Percentiles rank a stretch among this genome's conserved stretches.
Evolutionary conservation across 23 red algal species (phyloP).

Genomic region (Chondrus crispus): DNA sequence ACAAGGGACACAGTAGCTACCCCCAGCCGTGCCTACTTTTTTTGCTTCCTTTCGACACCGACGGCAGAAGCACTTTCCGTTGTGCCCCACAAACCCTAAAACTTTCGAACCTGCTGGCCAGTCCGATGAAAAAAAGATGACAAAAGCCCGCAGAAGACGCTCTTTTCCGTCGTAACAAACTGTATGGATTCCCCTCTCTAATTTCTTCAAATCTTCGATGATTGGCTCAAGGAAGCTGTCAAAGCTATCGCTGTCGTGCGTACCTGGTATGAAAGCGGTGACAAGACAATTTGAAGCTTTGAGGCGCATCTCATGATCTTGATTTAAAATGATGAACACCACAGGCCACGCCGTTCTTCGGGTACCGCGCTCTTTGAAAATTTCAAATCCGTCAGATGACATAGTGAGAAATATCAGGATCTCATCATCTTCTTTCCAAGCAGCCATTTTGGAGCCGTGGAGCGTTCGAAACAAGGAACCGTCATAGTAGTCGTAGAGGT

Average conservation of each 20-base stretch:
- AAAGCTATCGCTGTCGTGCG: conserved; percentile 1
- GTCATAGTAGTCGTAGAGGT: neutral
- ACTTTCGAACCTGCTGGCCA: neutral
- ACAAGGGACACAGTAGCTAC: too few species aligned
- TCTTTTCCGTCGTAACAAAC: neutral
- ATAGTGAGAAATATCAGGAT: neutral
- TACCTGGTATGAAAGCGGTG: neutral
- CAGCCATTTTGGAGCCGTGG: neutral
- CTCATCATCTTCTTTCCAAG: neutral
- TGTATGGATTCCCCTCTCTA: neutral
- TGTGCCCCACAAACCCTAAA: neutral
- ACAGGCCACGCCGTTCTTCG: neutral
- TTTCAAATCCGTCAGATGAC: conserved; percentile 4
- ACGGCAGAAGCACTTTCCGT: neutral
- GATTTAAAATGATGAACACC: neutral
- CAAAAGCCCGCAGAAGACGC: neutral
- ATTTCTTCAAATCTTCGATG: neutral
- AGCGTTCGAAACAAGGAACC: neutral
- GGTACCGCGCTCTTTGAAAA: neutral
- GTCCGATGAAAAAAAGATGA: neutral
- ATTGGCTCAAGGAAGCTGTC: neutral
- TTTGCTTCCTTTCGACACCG: neutral
- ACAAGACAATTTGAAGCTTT: neutral
- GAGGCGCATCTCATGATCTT: neutral
- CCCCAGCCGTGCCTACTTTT: neutral